Evolutionary conservation across 306 rosid genomes (phyloP).

Genomic region (Cucurbita argyrosperma): DNA sequence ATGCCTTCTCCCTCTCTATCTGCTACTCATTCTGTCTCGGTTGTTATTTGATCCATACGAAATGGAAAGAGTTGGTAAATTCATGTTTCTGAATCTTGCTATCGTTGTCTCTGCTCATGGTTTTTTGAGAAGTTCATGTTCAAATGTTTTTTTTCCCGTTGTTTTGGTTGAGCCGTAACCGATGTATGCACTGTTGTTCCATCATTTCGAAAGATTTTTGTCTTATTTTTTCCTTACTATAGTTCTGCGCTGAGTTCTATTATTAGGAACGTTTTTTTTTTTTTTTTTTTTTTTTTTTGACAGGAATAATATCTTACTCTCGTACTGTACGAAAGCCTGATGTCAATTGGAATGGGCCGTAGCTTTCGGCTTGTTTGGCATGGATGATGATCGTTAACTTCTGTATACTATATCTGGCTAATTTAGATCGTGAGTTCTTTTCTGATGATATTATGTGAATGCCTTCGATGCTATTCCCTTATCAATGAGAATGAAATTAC

Average conservation of each 20-base stretch:
- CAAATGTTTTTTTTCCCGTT: background rate
- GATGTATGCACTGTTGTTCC: background rate
- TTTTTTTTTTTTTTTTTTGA: background rate
- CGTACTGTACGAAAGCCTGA: background rate
- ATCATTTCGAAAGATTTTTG: background rate
- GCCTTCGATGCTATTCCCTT: background rate
- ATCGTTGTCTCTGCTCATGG: background rate
- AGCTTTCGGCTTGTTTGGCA: background rate
- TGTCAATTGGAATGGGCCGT: background rate
- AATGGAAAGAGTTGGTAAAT: background rate
- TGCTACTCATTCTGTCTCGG: background rate
- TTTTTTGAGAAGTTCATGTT: background rate
- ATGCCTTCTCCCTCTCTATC: background rate
- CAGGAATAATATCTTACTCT: background rate
- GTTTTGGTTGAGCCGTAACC: background rate
- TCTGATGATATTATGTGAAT: background rate
- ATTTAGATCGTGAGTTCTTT: background rate
- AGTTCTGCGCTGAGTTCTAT: background rate
- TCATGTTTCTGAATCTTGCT: background rate
- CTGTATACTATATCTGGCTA: background rate
- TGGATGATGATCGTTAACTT: background rate
- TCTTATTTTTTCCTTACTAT: background rate
- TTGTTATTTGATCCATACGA: background rate
- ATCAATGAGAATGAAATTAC: background rate
- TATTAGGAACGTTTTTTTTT: background rate